Conservation (phyloP, 805 yeast genomes). For the Tetrapisispora nanseiensis region DNA sequence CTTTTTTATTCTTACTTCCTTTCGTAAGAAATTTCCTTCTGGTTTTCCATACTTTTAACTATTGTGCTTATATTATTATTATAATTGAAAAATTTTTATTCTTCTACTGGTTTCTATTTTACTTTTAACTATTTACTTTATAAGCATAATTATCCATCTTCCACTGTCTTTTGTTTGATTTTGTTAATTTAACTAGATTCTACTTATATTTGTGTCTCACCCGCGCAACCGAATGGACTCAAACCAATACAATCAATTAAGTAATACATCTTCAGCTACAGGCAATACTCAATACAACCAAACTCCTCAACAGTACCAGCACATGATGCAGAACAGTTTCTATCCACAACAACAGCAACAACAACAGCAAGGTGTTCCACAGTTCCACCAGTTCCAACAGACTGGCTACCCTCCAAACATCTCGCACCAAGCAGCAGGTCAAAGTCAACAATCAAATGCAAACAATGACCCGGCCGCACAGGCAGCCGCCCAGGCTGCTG, state of each 20-base stretch:
- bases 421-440: constrained; percentile 8
- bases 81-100: too few species aligned
- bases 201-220: neutral
- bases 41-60: too few species aligned
- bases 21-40: too few species aligned
- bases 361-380: constrained; percentile 7
- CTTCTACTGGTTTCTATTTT: too few species aligned
- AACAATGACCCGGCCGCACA: neutral
- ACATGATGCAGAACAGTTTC: constrained; percentile 6
- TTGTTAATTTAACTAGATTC: neutral
- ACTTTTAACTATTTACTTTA: too few species aligned
- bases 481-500: neutral
- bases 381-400: constrained; percentile 6
- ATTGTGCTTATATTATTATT: too few species aligned
- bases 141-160: too few species aligned
- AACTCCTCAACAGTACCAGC: constrained; percentile 8
- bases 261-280: too few species aligned
- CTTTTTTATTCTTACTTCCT: too few species aligned
- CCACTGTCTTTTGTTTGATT: neutral
- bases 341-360: constrained; percentile 11
- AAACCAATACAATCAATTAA: neutral
- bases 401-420: constrained; percentile 8
- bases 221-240: neutral
- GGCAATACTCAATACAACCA: neutral
- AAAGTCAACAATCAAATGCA: constrained; percentile 5